Evolutionary conservation across 129 eudicot species (phyloP).

Genomic region (Lactuca saligna): DNA sequence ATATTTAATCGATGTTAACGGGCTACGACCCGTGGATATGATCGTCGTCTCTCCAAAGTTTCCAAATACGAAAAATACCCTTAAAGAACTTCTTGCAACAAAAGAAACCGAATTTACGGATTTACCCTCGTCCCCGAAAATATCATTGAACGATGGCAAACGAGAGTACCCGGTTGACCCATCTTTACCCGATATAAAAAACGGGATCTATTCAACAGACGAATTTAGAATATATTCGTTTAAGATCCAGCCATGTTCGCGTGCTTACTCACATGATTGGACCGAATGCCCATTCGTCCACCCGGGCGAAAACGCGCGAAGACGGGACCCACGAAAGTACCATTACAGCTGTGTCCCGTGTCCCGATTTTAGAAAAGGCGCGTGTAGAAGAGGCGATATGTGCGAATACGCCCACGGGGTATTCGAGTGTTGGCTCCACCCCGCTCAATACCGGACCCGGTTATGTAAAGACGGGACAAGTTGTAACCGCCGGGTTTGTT

Average conservation of each 20-base stretch:
- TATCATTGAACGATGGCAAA: slow-evolving; percentile 27
- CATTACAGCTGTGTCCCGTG: slow-evolving; percentile 91
- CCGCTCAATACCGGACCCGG: slow-evolving; percentile 78
- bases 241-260: slow-evolving; percentile 78
- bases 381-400: slow-evolving; percentile 73
- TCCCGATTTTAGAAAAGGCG: slow-evolving; percentile 81
- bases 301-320: slow-evolving; percentile 86
- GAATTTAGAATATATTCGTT: slow-evolving; percentile 76
- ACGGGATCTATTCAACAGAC: slow-evolving; percentile 68
- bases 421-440: slow-evolving; percentile 87
- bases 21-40: slow-evolving; percentile 57
- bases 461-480: slow-evolving; percentile 69
- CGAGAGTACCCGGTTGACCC: slow-evolving; percentile 72
- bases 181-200: slow-evolving; percentile 79
- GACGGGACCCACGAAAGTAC: slow-evolving; percentile 78
- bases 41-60: slow-evolving; percentile 52
- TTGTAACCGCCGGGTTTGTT: slow-evolving; percentile 71
- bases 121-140: slow-evolving; percentile 44
- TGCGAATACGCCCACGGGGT: slow-evolving; percentile 90
- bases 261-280: slow-evolving; percentile 92
- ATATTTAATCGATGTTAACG: slow-evolving; percentile 52
- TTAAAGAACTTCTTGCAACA: slow-evolving; percentile 51
- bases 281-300: slow-evolving; percentile 91
- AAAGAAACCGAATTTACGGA: slow-evolving; percentile 30
- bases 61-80: slow-evolving; percentile 39